Evolutionary conservation across 495 filamentous ascomycete genomes (phyloP), one percentile per base, ranked within the genome.

Genomic region (Apiosordaria backusii): DNA sequence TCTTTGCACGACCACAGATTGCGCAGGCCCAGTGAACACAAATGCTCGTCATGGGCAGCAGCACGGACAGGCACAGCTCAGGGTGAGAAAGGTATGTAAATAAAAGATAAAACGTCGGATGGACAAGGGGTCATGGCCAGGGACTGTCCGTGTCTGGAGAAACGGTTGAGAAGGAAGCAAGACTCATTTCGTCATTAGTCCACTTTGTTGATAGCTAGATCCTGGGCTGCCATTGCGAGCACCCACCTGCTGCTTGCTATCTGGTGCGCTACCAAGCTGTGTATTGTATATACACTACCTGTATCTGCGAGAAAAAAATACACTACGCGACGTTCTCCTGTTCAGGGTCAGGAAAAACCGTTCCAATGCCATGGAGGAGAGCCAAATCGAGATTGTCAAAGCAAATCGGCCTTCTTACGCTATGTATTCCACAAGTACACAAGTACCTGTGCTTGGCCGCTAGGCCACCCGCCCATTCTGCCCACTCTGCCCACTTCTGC

Each of bases 141-240:
- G 35, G 35, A 7, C 35, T n/a, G 53, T 21, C 26, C 21, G 27
- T 22, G 59, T 25, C 26, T 25, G 27, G n/a, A 27, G 25, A 25
- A 27, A 27, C 22, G 21, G 57, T 22, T 23, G 10, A 25, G 57
- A 23, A 27, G 24, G 24, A 25, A 61, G 10, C 27, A 27, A 61
- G 26, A 61, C 25, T 23, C 22, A 57, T 64, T 64, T 64, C 62
- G 62, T 64, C 62, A 64, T 64, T 27, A 64, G 21, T 64, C 50
- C 25, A 35, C 61, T 52, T 1, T 4, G 25, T 52, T 64, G 9
- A 55, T 19, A 55, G 52, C 52, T 55, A 18, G 52, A 23, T 19
- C 18, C 52, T 18, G 52, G n/a, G 9, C 1, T 4, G n/a, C 4
- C 52, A 19, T 23, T 23, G 22, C 52, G n/a, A 55, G 22, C 52